phyloP scores from a whole-genome alignment of 2,329 filamentous ascomycete genomes.

The Cordyceps farinosa region DNA sequence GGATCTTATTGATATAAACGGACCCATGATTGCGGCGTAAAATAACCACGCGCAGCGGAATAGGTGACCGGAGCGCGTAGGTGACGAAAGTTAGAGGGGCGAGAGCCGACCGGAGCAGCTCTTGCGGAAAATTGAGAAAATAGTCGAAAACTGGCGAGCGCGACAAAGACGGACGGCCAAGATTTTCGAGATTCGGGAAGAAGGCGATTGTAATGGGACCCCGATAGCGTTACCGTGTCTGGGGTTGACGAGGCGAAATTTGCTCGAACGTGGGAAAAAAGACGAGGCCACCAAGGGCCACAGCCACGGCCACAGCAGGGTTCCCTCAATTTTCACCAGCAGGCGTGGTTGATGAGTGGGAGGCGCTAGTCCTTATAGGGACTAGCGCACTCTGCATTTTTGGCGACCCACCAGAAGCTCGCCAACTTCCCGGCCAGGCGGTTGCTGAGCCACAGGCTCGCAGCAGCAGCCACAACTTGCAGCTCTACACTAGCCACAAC shows the following conservation, averaged over 20 bases:
- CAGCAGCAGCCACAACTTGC: constrained; percentile 2
- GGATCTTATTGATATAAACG: constrained; percentile 26
- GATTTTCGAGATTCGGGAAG: constrained; percentile 23
- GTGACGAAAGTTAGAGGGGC: constrained; percentile 25
- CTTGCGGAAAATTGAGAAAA: constrained; percentile 17
- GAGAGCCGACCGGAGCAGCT: constrained; percentile 19
- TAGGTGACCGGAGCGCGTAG: constrained; percentile 39
- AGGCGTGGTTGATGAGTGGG: constrained; percentile 36
- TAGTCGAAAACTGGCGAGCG: constrained; percentile 15
- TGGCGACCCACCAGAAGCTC: not conserved
- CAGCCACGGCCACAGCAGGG: constrained; percentile 25
- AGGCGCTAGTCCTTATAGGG: constrained; percentile 32
- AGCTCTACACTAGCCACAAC: not conserved
- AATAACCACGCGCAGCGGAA: constrained; percentile 45
- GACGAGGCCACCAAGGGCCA: constrained; percentile 30
- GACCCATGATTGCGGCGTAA: constrained; percentile 61
- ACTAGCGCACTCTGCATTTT: constrained; percentile 17
- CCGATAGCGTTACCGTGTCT: constrained; percentile 40
- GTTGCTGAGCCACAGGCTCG: constrained; percentile 9
- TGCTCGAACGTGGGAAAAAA: constrained; percentile 36
- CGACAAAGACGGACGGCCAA: constrained; percentile 15
- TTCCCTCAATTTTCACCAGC: constrained; percentile 43
- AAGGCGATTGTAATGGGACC: constrained; percentile 30
- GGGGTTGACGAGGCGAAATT: constrained; percentile 43
- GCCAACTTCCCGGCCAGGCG: not conserved